Base-by-base conservation (phyloP, 805 yeast species). In the Kodamaea nitidulidarum region DNA sequence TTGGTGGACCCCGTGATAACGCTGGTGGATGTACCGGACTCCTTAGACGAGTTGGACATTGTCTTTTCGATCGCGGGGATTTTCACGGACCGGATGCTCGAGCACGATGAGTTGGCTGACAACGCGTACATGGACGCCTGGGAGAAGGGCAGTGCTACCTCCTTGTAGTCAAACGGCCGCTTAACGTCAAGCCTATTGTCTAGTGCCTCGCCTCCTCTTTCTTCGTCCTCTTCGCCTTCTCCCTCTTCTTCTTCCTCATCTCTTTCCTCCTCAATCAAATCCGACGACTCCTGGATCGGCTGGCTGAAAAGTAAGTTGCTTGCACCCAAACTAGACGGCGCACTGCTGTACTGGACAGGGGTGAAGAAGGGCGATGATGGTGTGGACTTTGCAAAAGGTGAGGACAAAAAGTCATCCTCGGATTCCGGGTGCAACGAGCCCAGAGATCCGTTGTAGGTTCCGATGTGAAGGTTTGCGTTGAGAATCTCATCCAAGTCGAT, bases 401-500 rank as follows among this genome's bases (percentile, higher is more conserved):
- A 61, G 1, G 64, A 52, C 16, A 63, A 49, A 31, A 50, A 48
- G 32, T 58, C 67, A 31, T 57, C 63, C 25, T 53, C 55, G 6
- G 45, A 43, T 47, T 12, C 48, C 42, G n/a, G 56, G 22, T 29
- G 31, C 16, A 43, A 34, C 4, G 42, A 34, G 12, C 41, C 45
- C 33, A 27, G 39, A 4, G 41, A 38, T 16, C 25, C 22, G 22
- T 39, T 36, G 12, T 33, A 34, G 2, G 38, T 53, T 3, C 59
- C 61, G 16, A 58, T 56, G 35, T 60, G 61, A 32, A 58, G 43
- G 37, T 55, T 56, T 4, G 65, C 63, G 39, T 61, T 56, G 17
- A 64, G 47, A 6, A 65, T 60, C 36, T 63, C 68, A 43, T 66
- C 71, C 32, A 66, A 53, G 41, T 66, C 72, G 16, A 66, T 66